A percentile compares a stretch with the other conserved stretches of the same genome.
Evolutionary conservation across 768 basidiomycete species (phyloP).

Genomic region (Mycena rebaudengoi): DNA sequence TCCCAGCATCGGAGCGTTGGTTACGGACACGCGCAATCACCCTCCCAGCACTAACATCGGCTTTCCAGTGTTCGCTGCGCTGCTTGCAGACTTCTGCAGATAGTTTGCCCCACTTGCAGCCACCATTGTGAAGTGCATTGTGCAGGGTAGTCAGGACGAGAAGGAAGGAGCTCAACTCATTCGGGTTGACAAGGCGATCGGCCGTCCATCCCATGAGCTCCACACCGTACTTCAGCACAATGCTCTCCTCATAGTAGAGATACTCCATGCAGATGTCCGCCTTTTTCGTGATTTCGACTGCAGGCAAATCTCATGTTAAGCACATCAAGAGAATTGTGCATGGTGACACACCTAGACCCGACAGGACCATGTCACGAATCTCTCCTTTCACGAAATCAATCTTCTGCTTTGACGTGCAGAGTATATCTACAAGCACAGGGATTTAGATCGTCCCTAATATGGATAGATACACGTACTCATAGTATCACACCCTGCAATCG

Average conservation of each 20-base stretch:
- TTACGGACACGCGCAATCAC: not conserved
- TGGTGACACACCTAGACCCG: not conserved
- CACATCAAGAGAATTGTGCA: too few relatives aligned
- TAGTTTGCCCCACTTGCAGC: not conserved
- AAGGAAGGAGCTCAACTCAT: not conserved
- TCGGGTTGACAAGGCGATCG: conserved; percentile 4
- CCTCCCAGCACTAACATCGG: not conserved
- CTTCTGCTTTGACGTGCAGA: not conserved
- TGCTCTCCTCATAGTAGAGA: conserved; percentile 20
- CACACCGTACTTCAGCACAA: conserved; percentile 23
- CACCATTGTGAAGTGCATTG: not conserved
- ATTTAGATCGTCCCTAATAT: not conserved
- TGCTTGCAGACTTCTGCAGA: not conserved
- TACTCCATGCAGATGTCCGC: conserved; percentile 28
- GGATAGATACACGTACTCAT: not conserved
- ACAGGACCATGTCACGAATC: not conserved
- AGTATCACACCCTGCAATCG: not conserved
- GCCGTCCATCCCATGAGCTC: conserved; percentile 30
- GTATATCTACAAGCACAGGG: not conserved
- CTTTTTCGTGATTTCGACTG: conserved; percentile 21
- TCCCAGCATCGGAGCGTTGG: not conserved
- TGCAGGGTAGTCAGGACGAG: not conserved
- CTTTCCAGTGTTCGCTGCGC: not conserved
- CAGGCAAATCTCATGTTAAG: too few relatives aligned
- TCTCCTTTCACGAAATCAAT: not conserved